A percentile compares a stretch with the other conserved stretches of the same genome.
These are phyloP conservation scores for Chlamydomonas reinhardtii DNA, from an alignment of 163 green algal species.

Conservation along the genomic window DNA sequence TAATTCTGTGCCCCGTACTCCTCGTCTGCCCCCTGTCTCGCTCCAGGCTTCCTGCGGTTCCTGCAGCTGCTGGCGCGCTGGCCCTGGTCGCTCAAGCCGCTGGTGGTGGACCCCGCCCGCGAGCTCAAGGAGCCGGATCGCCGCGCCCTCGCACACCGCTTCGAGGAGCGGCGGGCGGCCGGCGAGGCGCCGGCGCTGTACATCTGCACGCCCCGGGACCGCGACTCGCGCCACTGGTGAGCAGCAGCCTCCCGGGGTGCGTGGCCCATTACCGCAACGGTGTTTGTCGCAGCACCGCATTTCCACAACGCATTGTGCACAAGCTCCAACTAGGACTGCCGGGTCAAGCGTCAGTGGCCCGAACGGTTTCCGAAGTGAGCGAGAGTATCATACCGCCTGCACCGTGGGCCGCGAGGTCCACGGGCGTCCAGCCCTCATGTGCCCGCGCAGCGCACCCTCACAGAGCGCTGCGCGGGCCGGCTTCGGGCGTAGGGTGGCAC, in stretches of 20 bases:
- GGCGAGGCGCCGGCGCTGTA: slow-evolving; percentile 58
- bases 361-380: slow-evolving; percentile 44
- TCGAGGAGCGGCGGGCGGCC: slow-evolving; percentile 47
- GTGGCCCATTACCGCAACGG: not conserved
- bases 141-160: slow-evolving; percentile 30
- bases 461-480: not conserved
- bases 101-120: slow-evolving; percentile 78
- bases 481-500: slow-evolving; percentile 26
- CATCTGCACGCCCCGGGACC: slow-evolving; percentile 64
- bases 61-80: slow-evolving; percentile 76
- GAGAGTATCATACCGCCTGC: not conserved
- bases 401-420: not conserved
- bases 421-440: slow-evolving; percentile 8
- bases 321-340: slow-evolving; percentile 58
- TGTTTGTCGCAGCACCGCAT: no score
- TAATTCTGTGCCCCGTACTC: no score
- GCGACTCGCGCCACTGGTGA: slow-evolving; percentile 59
- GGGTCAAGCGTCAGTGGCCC: slow-evolving; percentile 25
- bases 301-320: not conserved
- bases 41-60: slow-evolving; percentile 80
- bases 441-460: not conserved
- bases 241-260: not conserved
- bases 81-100: slow-evolving; percentile 74
- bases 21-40: no score
- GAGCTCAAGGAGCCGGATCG: slow-evolving; percentile 55